These are phyloP conservation scores for Helichrysum umbraculigerum DNA, from an alignment of 129 eudicot species.

Conservation along the genomic window DNA sequence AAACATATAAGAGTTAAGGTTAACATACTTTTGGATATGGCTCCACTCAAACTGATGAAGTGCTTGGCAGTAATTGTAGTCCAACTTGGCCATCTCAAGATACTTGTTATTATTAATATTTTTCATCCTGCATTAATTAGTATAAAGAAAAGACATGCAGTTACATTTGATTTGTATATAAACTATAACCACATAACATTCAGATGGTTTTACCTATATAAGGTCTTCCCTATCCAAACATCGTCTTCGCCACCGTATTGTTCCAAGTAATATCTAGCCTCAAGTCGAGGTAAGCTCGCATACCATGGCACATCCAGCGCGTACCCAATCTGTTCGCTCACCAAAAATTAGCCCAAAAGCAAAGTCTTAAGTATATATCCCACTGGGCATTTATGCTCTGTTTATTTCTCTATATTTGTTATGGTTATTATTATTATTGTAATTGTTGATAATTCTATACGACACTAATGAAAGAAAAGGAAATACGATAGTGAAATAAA, in stretches of 20 bases:
- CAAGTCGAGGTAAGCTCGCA: slow-evolving; percentile 49
- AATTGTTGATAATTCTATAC: too few relatives aligned
- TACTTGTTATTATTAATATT: not conserved
- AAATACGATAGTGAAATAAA: too few relatives aligned
- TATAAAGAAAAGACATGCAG: not conserved
- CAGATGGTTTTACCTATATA: not conserved
- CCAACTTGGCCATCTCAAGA: not conserved
- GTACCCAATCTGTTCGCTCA: not conserved
- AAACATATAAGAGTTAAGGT: too few relatives aligned
- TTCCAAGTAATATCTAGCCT: slow-evolving; percentile 41
- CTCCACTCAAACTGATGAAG: not conserved
- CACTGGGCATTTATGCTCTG: too few relatives aligned
- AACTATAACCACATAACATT: not conserved
- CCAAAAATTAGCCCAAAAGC: not conserved
- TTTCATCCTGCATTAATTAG: not conserved
- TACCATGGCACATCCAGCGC: slow-evolving; percentile 38
- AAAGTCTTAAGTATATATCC: too few relatives aligned
- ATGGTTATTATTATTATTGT: too few relatives aligned
- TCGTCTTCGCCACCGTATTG: slow-evolving; percentile 53
- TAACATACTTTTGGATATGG: not conserved
- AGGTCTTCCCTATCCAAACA: slow-evolving; percentile 34
- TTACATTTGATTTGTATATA: not conserved
- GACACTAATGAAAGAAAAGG: too few relatives aligned
- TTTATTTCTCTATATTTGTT: not conserved
- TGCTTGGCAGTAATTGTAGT: not conserved